Evolutionary conservation across 345 rosid genomes (phyloP), one percentile per base, ranked within the genome.

Genomic region (Rubroshorea leprosula): DNA sequence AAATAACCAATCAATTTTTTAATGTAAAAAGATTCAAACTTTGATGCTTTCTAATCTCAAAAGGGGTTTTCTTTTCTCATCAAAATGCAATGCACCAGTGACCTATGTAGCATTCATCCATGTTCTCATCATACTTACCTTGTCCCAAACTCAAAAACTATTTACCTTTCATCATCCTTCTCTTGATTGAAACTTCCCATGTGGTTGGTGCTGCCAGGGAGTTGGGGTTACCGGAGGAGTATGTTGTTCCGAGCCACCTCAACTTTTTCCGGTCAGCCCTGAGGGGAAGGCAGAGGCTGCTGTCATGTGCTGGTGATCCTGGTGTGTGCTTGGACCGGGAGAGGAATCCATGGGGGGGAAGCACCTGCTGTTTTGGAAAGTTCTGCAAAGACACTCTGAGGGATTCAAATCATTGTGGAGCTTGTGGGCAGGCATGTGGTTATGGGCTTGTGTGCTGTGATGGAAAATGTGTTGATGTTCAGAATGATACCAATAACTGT

Each of bases 311-410:
- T 7, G 9, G 24, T 18, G 70, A 73, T 47, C 58, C 71, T 8
- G 3, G 19, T 1, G 52, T 53, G 55, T 72, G 75, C 4, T 43
- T 49, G 62, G 77, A 69, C 52, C 61, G 65, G 0, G 68, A 58
- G 67, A 72, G 66, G 54, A 69, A 72, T 46, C 76, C 74, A 0
- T 70, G 75, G 81, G 73, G 71, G n/a, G 71, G 81, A 0, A 35
- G 14, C 51, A 70, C 71, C 1, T 70, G 78, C 20, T 73, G 80
- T 46, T 70, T 68, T 38, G 58, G 17, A 17, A 47, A 31, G 46
- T 60, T 58, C 6, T 68, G 72, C 29, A 76, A 44, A 41, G 77
- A 76, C 35, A 73, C 62, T 1, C 14, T 52, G 48, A 67, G 61
- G 54, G 75, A 73, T 56, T 55, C 69, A 12, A 58, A 57, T 14